These are phyloP conservation scores for Solanum chacoense DNA, from an alignment of 305 asterid genomes.

Conservation along the genomic window DNA sequence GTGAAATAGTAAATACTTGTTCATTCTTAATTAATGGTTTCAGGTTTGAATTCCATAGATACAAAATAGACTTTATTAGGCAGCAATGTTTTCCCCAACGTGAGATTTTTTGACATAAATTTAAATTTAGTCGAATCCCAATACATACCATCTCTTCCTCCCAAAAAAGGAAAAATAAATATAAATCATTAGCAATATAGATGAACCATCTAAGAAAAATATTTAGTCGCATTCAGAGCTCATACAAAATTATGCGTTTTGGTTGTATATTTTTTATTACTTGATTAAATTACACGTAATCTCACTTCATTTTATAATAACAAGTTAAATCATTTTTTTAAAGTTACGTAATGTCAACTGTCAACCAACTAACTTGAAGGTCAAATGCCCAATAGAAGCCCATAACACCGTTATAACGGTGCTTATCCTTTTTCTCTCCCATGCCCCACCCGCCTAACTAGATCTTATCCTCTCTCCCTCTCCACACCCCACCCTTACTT, in stretches of 20 bases:
- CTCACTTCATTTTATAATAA: not conserved
- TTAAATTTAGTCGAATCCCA: not conserved
- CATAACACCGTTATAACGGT: not conserved
- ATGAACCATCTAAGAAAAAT: not conserved
- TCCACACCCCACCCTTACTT: not conserved
- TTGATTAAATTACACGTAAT: not conserved
- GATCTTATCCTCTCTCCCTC: not conserved
- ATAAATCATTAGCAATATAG: no score
- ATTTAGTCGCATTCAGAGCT: not conserved
- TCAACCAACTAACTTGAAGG: not conserved
- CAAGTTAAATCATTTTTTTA: not conserved
- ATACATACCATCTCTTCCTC: not conserved
- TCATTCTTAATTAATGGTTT: not conserved
- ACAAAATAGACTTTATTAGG: no score
- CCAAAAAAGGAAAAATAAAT: not conserved
- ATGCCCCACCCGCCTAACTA: not conserved
- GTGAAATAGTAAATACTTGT: not conserved
- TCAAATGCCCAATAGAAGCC: not conserved
- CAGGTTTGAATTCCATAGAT: not conserved
- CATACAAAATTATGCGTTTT: not conserved
- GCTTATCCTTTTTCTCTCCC: not conserved
- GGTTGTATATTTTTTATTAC: not conserved
- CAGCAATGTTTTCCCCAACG: rapidly evolving
- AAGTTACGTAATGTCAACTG: not conserved
- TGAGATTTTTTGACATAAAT: no score